These are phyloP conservation scores for Penicillium sp. DNA, from an alignment of 2,329 filamentous ascomycete species.

Conservation along the genomic window DNA sequence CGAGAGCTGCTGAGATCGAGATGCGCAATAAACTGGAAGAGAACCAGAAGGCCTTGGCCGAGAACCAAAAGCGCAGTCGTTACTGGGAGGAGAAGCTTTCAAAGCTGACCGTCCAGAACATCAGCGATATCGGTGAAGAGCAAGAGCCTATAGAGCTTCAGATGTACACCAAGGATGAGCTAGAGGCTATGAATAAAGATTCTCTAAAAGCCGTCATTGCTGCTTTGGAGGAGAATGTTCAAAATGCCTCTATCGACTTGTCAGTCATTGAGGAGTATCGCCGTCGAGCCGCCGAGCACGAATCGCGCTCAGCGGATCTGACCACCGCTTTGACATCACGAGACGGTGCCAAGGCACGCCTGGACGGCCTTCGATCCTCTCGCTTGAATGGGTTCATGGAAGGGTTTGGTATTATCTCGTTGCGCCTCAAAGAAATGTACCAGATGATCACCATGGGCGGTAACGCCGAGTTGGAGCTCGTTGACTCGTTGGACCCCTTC, in stretches of 20 bases:
- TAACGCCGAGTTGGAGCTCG: constrained; percentile 94
- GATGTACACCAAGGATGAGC: constrained; percentile 70
- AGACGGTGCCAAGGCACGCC: constrained; percentile 85
- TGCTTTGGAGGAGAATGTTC: constrained; percentile 69
- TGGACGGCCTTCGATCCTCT: constrained; percentile 84
- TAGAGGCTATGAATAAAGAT: constrained; percentile 62
- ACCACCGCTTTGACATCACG: constrained; percentile 72
- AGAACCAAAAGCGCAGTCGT: constrained; percentile 78
- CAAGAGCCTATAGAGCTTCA: constrained; percentile 56
- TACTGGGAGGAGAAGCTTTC: constrained; percentile 89
- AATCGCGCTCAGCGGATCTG: constrained; percentile 77
- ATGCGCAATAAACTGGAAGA: constrained; percentile 98
- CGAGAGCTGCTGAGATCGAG: constrained; percentile 86
- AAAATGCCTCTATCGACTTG: constrained; percentile 83
- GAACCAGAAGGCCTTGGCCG: constrained; percentile 80
- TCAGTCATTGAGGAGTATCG: constrained; percentile 86
- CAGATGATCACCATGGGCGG: constrained; percentile 99
- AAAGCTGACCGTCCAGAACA: constrained; percentile 79
- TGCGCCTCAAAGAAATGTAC: constrained; percentile 98
- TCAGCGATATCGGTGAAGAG: constrained; percentile 67
- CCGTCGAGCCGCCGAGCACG: constrained; percentile 78
- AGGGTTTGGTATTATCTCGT: constrained; percentile 88
- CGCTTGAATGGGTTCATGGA: constrained; percentile 98
- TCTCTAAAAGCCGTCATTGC: constrained; percentile 64
- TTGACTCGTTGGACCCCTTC: constrained; percentile 94